Conservation (phyloP, 2,329 filamentous ascomycete species). For the Bipolaris bicolor region DNA sequence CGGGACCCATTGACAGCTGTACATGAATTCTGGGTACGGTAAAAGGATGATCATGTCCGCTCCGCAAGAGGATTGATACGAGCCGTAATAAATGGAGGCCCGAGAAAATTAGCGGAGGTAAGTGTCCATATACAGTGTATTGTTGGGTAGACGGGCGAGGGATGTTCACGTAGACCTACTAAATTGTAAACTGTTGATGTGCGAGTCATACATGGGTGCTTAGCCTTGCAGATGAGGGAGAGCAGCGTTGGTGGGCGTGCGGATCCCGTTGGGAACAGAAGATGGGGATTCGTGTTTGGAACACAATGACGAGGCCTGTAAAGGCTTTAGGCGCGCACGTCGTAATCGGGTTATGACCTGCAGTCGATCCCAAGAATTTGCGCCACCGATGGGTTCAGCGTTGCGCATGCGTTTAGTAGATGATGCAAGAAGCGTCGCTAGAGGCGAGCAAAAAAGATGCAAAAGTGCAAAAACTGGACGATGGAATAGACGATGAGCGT, state of each 20-base stretch:
- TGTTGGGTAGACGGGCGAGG: neutral
- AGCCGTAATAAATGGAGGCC: neutral
- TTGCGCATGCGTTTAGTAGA: conserved; percentile 5
- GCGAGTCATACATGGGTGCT: neutral
- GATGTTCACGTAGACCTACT: neutral
- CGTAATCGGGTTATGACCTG: conserved; percentile 18
- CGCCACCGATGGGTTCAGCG: conserved; percentile 13
- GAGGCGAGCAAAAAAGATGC: neutral
- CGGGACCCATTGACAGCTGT: neutral
- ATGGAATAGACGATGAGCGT: conserved; percentile 1
- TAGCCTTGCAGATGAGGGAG: conserved; percentile 4
- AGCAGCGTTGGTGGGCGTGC: conserved; percentile 2
- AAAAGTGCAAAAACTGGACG: neutral
- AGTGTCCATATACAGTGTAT: neutral
- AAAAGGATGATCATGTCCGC: neutral
- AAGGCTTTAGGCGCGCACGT: conserved; percentile 11
- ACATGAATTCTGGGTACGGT: neutral
- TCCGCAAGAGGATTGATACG: neutral
- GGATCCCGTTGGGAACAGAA: conserved; percentile 4
- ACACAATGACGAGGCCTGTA: conserved; percentile 17
- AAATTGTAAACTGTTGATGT: neutral
- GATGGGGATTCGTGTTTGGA: conserved; percentile 6
- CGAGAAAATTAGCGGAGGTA: neutral
- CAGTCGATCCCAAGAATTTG: conserved; percentile 14
- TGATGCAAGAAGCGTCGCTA: neutral